Evolutionary conservation across 768 basidiomycete genomes (phyloP).

Genomic region (Lactarius deliciosus): DNA sequence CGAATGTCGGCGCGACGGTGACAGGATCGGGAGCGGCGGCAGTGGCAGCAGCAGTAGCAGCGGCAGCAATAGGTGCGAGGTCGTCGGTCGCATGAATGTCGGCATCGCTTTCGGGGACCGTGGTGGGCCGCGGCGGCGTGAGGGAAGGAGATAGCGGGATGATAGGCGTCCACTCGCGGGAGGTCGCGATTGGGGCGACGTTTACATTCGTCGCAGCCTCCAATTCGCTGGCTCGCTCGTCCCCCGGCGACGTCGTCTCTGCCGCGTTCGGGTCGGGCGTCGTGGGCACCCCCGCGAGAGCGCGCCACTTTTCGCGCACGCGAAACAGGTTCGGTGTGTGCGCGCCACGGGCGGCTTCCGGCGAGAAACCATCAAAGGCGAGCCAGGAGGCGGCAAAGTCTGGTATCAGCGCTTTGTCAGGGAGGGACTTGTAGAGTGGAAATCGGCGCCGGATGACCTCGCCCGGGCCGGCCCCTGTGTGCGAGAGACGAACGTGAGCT

Average conservation of each 20-base stretch:
- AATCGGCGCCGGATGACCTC: not conserved
- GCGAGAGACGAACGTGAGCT: too few species aligned
- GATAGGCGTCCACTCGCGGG: slow-evolving; percentile 22
- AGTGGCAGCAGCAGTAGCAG: not conserved
- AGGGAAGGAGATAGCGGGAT: not conserved
- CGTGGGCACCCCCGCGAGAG: not conserved
- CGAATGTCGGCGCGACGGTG: not conserved
- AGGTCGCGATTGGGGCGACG: not conserved
- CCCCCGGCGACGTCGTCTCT: not conserved
- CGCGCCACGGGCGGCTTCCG: slow-evolving; percentile 18
- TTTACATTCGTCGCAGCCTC: not conserved
- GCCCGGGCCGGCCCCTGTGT: not conserved
- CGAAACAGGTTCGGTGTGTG: slow-evolving; percentile 18
- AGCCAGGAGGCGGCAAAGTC: slow-evolving; percentile 16
- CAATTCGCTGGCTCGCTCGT: not conserved
- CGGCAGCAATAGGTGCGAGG: not conserved
- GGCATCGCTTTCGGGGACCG: not conserved
- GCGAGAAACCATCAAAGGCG: slow-evolving; percentile 24
- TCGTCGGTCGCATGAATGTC: not conserved
- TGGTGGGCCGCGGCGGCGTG: not conserved
- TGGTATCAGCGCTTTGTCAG: not conserved
- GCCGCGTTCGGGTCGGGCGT: not conserved
- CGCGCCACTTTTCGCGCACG: slow-evolving; percentile 20
- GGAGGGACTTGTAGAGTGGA: not conserved
- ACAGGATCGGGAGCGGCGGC: not conserved